Conservation (phyloP, 768 basidiomycete species). For the Kwoniella pini region DNA sequence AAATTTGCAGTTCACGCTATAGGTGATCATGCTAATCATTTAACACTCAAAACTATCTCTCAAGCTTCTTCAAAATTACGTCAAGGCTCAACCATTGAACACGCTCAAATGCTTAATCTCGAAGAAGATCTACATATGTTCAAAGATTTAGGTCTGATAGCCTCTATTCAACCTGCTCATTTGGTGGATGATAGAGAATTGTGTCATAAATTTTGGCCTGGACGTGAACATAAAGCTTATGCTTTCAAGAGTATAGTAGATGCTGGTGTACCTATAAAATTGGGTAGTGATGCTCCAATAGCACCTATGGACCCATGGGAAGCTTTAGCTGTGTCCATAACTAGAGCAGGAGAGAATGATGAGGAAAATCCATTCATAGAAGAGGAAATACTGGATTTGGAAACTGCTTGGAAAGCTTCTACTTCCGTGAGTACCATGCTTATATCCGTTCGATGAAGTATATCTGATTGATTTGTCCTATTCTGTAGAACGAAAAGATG, state of each 20-base stretch:
- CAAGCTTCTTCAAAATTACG: slow-evolving; percentile 17
- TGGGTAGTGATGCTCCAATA: slow-evolving; percentile 45
- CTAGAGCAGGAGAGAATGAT: slow-evolving; percentile 17
- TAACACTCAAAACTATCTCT: slow-evolving; percentile 25
- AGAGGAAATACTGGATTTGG: slow-evolving; percentile 35
- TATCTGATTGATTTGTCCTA: neutral
- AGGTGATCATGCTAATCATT: slow-evolving; percentile 40
- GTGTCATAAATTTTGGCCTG: slow-evolving; percentile 37
- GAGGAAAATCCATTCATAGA: slow-evolving; percentile 26
- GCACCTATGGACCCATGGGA: slow-evolving; percentile 39
- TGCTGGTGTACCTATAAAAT: slow-evolving; percentile 31
- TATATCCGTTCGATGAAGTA: neutral
- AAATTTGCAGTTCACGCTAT: slow-evolving; percentile 45
- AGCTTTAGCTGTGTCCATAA: slow-evolving; percentile 18
- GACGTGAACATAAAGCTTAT: slow-evolving; percentile 33
- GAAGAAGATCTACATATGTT: slow-evolving; percentile 35
- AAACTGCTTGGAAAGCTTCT: slow-evolving; percentile 32
- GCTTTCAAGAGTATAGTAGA: slow-evolving; percentile 30
- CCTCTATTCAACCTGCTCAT: slow-evolving; percentile 43
- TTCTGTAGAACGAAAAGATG: slow-evolving; percentile 21
- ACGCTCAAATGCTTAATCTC: slow-evolving; percentile 40
- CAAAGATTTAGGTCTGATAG: slow-evolving; percentile 28
- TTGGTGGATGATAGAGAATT: slow-evolving; percentile 43
- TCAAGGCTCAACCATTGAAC: slow-evolving; percentile 37
- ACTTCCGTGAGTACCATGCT: slow-evolving; percentile 20